phyloP scores from a whole-genome alignment of 2,329 filamentous ascomycete genomes.

The Lojkania enalia region DNA sequence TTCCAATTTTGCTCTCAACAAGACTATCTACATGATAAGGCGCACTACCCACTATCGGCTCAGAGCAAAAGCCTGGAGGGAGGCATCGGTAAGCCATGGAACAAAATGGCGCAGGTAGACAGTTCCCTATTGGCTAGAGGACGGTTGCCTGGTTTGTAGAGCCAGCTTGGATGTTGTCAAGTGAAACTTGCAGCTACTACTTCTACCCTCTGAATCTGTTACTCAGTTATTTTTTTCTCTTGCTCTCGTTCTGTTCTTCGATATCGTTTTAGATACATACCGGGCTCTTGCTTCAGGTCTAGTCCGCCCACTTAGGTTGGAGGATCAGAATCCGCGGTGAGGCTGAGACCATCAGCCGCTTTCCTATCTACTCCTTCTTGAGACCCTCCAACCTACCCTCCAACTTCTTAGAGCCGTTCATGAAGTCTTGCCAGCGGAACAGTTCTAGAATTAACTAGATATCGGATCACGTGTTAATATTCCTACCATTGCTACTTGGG shows the following conservation, averaged over 20 bases:
- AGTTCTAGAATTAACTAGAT: no score
- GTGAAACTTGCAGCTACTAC: background rate
- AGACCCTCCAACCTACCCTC: background rate
- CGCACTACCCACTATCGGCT: background rate
- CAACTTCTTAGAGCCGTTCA: no score
- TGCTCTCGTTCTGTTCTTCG: background rate
- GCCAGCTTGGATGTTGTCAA: background rate
- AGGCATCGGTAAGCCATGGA: no score
- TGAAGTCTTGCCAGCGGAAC: no score
- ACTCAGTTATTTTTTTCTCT: background rate
- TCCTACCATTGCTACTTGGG: no score
- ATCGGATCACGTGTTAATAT: no score
- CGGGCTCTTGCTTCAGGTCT: no score
- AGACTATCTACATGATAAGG: background rate
- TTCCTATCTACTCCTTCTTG: background rate
- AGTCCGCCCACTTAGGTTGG: no score
- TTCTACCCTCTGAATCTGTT: background rate
- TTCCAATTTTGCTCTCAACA: background rate
- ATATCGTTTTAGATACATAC: background rate
- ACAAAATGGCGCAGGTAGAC: background rate
- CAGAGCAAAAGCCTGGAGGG: no score
- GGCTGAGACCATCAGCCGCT: background rate
- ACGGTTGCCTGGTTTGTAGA: constrained; percentile 5
- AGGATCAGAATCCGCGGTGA: background rate
- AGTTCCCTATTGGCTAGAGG: background rate